phyloP scores from a whole-genome alignment of 192 early-diverging fungal genomes.

The Umbelopsis sp. region DNA sequence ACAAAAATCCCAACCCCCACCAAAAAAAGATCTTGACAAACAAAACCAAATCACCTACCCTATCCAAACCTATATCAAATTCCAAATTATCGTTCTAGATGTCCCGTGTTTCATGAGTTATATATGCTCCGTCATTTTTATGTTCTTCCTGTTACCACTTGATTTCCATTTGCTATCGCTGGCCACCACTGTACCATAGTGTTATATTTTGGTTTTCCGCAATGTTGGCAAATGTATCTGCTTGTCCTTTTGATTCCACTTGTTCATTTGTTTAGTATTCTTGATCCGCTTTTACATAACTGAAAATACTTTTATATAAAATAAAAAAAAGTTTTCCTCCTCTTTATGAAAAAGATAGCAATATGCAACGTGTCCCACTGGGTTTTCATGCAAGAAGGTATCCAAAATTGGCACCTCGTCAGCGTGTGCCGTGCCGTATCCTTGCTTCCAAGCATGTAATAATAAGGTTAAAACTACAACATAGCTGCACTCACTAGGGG shows the following conservation, averaged over 20 bases:
- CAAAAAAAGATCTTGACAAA: background rate
- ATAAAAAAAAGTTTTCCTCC: background rate
- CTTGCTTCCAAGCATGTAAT: too few species aligned
- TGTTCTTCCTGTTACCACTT: background rate
- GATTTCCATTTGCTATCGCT: background rate
- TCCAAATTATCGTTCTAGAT: background rate
- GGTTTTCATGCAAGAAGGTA: too few species aligned
- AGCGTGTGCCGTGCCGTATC: too few species aligned
- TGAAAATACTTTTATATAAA: too few species aligned
- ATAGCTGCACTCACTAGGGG: too few species aligned
- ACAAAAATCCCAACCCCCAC: too few species aligned
- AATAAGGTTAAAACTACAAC: too few species aligned
- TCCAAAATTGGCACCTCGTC: too few species aligned
- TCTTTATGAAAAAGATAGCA: too few species aligned
- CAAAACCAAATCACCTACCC: background rate
- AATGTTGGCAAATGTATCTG: background rate
- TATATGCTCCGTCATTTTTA: too few species aligned
- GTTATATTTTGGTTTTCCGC: background rate
- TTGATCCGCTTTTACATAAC: background rate
- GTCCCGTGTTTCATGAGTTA: background rate
- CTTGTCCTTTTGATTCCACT: background rate
- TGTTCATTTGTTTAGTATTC: too few species aligned
- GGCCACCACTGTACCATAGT: constrained; percentile 17
- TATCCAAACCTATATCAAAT: background rate
- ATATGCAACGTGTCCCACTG: too few species aligned